Conservation (phyloP, 805 yeast species). For the Debaryomyces tyrocola region DNA sequence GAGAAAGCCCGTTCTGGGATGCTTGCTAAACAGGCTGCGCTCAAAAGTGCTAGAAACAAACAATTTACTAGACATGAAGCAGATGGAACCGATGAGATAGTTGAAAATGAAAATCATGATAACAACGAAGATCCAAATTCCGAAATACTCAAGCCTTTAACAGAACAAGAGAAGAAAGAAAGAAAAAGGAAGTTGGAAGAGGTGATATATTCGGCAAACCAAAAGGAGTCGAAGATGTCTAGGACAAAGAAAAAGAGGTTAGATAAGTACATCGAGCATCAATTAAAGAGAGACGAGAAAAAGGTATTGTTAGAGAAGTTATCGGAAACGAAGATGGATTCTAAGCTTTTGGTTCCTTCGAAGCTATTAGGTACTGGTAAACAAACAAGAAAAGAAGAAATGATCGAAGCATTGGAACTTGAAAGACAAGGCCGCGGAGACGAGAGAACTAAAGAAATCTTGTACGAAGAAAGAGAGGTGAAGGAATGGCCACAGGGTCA, state of each 20-base stretch:
- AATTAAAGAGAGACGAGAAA: constrained; percentile 84
- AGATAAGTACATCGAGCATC: constrained; percentile 92
- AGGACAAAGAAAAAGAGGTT: constrained; percentile 72
- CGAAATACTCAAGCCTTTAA: constrained; percentile 60
- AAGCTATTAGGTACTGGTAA: constrained; percentile 76
- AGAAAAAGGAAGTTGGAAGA: constrained; percentile 66
- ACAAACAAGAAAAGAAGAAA: constrained; percentile 64
- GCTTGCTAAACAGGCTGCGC: constrained; percentile 73
- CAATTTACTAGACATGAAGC: constrained; percentile 57
- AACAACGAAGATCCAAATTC: constrained; percentile 52
- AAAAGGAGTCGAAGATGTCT: constrained; percentile 65
- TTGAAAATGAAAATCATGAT: constrained; percentile 7
- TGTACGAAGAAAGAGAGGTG: constrained; percentile 68
- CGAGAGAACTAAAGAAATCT: constrained; percentile 57
- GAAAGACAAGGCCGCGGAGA: constrained; percentile 73
- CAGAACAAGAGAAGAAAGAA: constrained; percentile 59
- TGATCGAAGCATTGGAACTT: constrained; percentile 70
- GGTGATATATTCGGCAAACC: constrained; percentile 53
- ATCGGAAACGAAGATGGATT: constrained; percentile 66
- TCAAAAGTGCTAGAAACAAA: constrained; percentile 67
- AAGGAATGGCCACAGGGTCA: constrained; percentile 53
- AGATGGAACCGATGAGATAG: constrained; percentile 30
- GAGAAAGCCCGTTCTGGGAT: constrained; percentile 85
- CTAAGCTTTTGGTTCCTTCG: constrained; percentile 66
- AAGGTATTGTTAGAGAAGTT: constrained; percentile 73